Evolutionary conservation across 2,329 filamentous ascomycete species (phyloP).

Genomic region (Aspergillus pseudonomiae): DNA sequence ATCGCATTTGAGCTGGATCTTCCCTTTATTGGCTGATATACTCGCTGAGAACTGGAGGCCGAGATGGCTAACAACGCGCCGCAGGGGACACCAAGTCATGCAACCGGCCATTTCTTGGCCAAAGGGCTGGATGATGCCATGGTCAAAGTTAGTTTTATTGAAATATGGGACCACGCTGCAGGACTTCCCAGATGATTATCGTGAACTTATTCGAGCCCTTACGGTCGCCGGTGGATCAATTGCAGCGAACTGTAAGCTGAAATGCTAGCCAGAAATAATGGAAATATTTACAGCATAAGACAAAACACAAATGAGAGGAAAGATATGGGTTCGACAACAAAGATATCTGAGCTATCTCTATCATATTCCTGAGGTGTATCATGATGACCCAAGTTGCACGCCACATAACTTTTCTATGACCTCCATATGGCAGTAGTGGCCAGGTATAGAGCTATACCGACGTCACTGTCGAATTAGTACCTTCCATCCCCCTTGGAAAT

Average conservation of each 20-base stretch:
- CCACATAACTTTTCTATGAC: background rate
- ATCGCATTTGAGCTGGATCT: background rate
- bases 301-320: background rate
- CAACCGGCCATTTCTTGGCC: background rate
- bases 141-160: background rate
- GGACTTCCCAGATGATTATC: background rate
- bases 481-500: constrained; percentile 3
- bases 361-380: background rate
- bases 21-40: background rate
- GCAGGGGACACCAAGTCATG: background rate
- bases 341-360: background rate
- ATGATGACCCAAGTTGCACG: background rate
- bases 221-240: background rate
- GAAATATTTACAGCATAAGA: background rate
- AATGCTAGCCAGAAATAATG: too few species aligned
- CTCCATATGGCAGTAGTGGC: background rate
- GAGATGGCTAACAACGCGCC: background rate
- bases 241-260: background rate
- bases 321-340: background rate
- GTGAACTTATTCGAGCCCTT: background rate
- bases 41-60: background rate
- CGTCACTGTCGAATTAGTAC: background rate
- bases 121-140: background rate
- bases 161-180: background rate
- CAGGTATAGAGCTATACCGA: background rate